Base-by-base conservation (phyloP, 495 filamentous ascomycete genomes). In the Aspergillus baeticus region DNA sequence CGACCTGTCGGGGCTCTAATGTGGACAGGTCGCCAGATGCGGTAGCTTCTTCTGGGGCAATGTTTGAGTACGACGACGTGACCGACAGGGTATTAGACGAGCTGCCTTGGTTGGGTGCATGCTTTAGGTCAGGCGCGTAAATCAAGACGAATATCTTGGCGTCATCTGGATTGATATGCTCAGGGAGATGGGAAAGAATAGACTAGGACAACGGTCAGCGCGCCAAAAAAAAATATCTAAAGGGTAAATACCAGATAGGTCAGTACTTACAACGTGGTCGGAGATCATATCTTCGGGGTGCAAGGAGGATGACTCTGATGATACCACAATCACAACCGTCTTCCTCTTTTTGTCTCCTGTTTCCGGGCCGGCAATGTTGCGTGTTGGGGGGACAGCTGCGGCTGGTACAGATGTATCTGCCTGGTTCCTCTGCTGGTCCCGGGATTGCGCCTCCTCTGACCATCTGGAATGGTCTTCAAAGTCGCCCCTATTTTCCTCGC, bases 51-150 rank as follows among this genome's bases (percentile, higher is more conserved):
- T 91, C 86, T 37, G 84, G 86, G 35, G 84, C 86, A 54, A 94
- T 92, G 67, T 91, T 91, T 6, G 90, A 93, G 68, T 91, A 96
- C 0, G 92, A 95, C 8, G 91, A 95, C 55, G 87, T 84, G 53
- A 92, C 75, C 13, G 90, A 94, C 35, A 82, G 78, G 29, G 73
- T 72, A 31, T 66, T 69, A 23, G 71, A 74, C 21, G 66, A 64
- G 61, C 66, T 70, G 8, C 68, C 65, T 46, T 71, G 67, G 37
- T 55, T 64, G 57, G 73, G 69, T 15, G 80, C 75, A 57, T 89
- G 86, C 70, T 89, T 91, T 54, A 95, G 76, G 26, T 79, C 81
- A 0, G 92, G 92, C 11, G 89, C 84, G 66, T 96, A 95, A 66
- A 97, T 95, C 54, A 97, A 80, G 47, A 96, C 78, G 58, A 96